A percentile compares a stretch with the other conserved stretches of the same genome.
phyloP scores from a whole-genome alignment of 2,329 filamentous ascomycete species.

The Botrytis paeoniae region DNA sequence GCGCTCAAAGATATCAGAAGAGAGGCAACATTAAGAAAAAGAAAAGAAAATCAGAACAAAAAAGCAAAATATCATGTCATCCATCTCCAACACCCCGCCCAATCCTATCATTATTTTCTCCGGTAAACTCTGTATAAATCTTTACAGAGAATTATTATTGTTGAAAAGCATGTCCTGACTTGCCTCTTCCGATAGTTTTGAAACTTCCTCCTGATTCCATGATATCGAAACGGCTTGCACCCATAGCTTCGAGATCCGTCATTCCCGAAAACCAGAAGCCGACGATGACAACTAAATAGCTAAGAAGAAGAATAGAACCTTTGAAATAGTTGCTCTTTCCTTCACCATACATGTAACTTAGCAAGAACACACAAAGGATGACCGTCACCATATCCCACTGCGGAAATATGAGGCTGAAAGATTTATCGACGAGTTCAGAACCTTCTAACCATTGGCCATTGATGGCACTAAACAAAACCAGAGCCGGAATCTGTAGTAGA shows the following conservation, averaged over 20 bases:
- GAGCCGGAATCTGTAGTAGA: conserved; percentile 85
- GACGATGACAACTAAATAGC: conserved; percentile 85
- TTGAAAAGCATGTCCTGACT: conserved; percentile 36
- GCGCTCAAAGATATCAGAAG: conserved; percentile 28
- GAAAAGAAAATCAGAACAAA: neutral
- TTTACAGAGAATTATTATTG: conserved; percentile 22
- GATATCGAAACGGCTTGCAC: conserved; percentile 37
- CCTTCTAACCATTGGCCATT: conserved; percentile 58
- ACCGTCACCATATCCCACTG: conserved; percentile 99
- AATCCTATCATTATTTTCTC: neutral
- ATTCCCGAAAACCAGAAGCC: conserved; percentile 83
- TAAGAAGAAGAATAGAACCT: conserved; percentile 88
- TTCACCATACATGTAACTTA: conserved; percentile 97
- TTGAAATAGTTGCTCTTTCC: conserved; percentile 99
- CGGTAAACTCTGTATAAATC: too few species aligned
- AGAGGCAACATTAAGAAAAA: conserved; percentile 22
- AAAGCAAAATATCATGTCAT: neutral
- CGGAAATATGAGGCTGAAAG: conserved; percentile 87
- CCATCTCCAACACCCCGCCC: neutral
- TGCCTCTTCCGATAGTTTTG: conserved; percentile 37
- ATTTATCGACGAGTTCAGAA: conserved; percentile 55
- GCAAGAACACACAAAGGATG: conserved; percentile 90
- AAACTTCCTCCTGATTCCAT: conserved; percentile 36
- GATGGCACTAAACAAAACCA: conserved; percentile 86
- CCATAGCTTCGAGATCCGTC: conserved; percentile 37